phyloP scores from a whole-genome alignment of 2,329 filamentous ascomycete genomes.

The Trichoderma guizhouense region DNA sequence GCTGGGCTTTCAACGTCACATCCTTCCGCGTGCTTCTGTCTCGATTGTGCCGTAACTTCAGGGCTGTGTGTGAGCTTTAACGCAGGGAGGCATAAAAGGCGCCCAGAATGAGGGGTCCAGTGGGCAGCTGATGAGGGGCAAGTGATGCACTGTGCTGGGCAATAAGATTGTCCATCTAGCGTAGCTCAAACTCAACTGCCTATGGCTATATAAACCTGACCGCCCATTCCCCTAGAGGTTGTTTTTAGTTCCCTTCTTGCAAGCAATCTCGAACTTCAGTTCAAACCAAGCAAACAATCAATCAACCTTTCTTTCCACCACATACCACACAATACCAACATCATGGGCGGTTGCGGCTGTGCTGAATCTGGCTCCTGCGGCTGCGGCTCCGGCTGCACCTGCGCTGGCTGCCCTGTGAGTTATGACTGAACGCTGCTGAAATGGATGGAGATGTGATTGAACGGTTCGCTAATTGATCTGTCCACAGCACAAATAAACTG shows the following conservation, averaged over 20 bases:
- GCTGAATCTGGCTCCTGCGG: conserved; percentile 39
- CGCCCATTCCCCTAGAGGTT: background rate
- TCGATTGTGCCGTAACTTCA: background rate
- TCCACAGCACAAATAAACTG: background rate
- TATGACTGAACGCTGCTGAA: background rate
- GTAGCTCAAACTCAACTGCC: background rate
- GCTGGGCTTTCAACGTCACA: background rate
- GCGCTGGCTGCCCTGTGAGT: conserved; percentile 43
- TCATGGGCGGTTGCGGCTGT: conserved; percentile 44
- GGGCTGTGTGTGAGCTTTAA: background rate
- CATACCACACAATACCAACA: conserved; percentile 24
- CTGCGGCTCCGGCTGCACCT: conserved; percentile 43
- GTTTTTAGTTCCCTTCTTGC: background rate
- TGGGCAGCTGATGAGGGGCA: background rate
- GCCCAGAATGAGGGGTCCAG: background rate
- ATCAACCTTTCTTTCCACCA: background rate
- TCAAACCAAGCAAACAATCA: background rate
- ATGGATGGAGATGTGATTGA: background rate
- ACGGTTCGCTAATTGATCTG: background rate
- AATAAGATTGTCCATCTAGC: background rate
- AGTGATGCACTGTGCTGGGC: background rate
- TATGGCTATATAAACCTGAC: conserved; percentile 9
- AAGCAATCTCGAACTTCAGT: background rate
- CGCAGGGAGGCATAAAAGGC: background rate
- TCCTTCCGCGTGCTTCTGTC: background rate